Evolutionary conservation across 495 filamentous ascomycete genomes (phyloP), one percentile per base, ranked within the genome.

Genomic region (Hypoxylon subgilvum): DNA sequence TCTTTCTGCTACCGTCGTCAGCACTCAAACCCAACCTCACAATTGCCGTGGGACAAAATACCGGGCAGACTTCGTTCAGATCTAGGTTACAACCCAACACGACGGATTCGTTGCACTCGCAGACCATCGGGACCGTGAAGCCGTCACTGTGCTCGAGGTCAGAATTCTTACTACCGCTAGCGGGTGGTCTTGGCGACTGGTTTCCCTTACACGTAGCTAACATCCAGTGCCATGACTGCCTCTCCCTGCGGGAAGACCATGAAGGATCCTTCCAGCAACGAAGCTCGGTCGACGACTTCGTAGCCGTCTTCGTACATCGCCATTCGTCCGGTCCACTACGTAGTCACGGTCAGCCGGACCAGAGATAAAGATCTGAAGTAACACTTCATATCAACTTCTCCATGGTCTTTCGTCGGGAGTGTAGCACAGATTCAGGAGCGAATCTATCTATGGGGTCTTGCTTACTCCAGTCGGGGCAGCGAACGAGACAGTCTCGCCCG

Each of bases 151-250:
- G 21, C 4, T 25, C 4, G 2, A 0, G 8, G 44, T 62, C 32
- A 62, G 52, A 10, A 32, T 10, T 8, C 10, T 5, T 16, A 17
- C 17, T 22, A 43, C 17, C 18, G 7, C n/a, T 34, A 13, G 9
- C 3, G n/a, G 31, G 9, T 34, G 31, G 7, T 2, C n/a, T 10
- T 12, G 31, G 3, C 31, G 27, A 8, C 5, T 28, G 3, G 21
- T n/a, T 8, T 31, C 21, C 34, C 64, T 57, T 65, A 68, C 66
- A 68, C 66, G 31, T 68, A 68, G 54, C 66, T 68, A 2, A 68
- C 61, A 28, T 68, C 61, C 25, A 68, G 8, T 4, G 61, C 56
- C 28, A 68, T 52, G 2, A 21, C 19, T 6, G 57, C 61, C 8
- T 25, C 14, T 2, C 12, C 25, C 23, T 23, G 16, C 2, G 16